Evolutionary conservation across 2,329 filamentous ascomycete species (phyloP), one percentile per base, ranked within the genome.

Genomic region (Orbilia javanica): DNA sequence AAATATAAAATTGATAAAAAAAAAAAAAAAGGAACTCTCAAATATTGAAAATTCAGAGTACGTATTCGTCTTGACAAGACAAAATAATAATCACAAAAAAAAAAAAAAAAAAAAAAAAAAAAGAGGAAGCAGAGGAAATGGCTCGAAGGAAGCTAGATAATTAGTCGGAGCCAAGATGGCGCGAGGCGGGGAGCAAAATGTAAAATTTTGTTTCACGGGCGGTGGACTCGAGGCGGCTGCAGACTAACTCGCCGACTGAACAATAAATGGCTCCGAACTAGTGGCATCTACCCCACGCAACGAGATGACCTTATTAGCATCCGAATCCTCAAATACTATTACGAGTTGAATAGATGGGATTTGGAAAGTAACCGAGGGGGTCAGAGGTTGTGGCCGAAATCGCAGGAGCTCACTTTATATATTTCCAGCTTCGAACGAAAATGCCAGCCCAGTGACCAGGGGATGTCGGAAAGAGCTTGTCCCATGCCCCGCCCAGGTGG

Each of bases 361-460:
- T 48, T 71, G 70, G 70, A 60, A 74, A 74, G 62, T 67, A 67
- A 63, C 70, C 70, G 70, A 74, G 39, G 42, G n/a, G 25, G 50
- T 15, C 25, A 46, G 70, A 74, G 52, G 63, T 67, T 67, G 13
- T 74, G 63, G 70, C 70, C 70, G 70, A 74, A 74, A 74, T 74
- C 70, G 70, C 70, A 67, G 63, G 70, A 74, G 70, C 70, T 74
- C 70, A 31, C 50, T 74, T 74, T 68, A 63, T 74, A 68, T 74
- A 62, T 39, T 65, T n/a, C 44, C 52, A 27, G 39, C 36, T 57
- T 70, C 66, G 57, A 70, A 62, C 34, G 66, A 71, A 63, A 60
- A 18, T 25, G 57, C 31, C 34, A 29, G n/a, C 29, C 52, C 29
- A 57, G 31, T 60, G 55, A 60, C 55, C 20, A 60, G 63, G 63